Conservation (phyloP, 1,284 basidiomycete species). For the Farysia itapuensis region DNA sequence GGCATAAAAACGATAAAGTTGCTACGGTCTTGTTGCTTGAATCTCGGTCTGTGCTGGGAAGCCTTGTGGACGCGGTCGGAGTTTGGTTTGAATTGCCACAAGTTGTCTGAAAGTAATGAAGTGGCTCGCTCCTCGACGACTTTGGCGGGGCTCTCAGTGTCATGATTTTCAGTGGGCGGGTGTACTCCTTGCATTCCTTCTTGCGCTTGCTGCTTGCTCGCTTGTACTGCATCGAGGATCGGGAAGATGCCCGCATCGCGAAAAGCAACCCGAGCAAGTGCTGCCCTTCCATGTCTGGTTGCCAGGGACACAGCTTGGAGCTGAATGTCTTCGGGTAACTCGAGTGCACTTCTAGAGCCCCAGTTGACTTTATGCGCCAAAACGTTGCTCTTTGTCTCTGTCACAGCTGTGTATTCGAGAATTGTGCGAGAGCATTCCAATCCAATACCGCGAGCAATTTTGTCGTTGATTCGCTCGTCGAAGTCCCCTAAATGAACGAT, state of each 20-base stretch:
- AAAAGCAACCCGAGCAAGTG: constrained; percentile 23
- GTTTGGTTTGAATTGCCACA: constrained; percentile 44
- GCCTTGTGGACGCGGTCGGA: constrained; percentile 2
- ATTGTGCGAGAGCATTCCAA: constrained; percentile 44
- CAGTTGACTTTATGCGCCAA: constrained; percentile 20
- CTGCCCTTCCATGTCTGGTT: constrained; percentile 27
- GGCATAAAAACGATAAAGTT: constrained; percentile 59
- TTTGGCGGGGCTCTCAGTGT: too few species aligned
- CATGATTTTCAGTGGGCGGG: neutral
- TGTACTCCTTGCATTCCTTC: constrained; percentile 11
- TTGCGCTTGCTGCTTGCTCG: constrained; percentile 30
- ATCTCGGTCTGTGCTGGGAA: constrained; percentile 18
- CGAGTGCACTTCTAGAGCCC: constrained; percentile 40
- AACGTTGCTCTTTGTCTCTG: constrained; percentile 22
- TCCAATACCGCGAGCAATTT: constrained; percentile 43
- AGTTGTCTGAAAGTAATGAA: constrained; percentile 38
- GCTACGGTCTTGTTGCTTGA: constrained; percentile 48
- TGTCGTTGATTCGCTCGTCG: constrained; percentile 35
- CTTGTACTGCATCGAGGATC: constrained; percentile 56
- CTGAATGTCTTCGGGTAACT: constrained; percentile 46
- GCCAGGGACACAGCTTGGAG: constrained; percentile 35
- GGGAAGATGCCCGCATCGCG: constrained; percentile 57
- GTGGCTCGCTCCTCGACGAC: constrained; percentile 6
- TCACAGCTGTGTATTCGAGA: constrained; percentile 31
- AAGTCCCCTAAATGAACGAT: constrained; percentile 41